These are phyloP conservation scores for Gonium pectorale DNA, from an alignment of 139 green algal genomes.

Conservation along the genomic window DNA sequence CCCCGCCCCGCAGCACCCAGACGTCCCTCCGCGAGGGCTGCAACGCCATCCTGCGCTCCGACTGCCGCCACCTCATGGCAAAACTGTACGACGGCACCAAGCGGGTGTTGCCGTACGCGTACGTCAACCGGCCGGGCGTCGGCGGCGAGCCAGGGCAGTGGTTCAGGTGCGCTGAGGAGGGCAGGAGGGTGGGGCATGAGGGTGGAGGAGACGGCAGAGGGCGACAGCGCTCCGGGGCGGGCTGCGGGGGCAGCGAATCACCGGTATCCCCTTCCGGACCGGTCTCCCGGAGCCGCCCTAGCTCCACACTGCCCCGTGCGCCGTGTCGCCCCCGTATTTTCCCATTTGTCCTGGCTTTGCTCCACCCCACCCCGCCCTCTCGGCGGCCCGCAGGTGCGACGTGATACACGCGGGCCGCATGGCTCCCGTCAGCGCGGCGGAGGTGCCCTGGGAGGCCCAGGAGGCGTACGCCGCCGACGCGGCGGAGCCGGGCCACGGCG, in stretches of 20 bases:
- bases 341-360: too few relatives aligned
- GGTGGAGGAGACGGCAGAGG: too few relatives aligned
- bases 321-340: too few relatives aligned
- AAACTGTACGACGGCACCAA: slow-evolving; percentile 47
- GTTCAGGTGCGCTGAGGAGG: too few relatives aligned
- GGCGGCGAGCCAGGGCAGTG: slow-evolving; percentile 9
- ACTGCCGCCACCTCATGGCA: slow-evolving; percentile 75
- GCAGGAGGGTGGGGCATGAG: too few relatives aligned
- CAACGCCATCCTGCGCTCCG: slow-evolving; percentile 87
- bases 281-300: too few relatives aligned
- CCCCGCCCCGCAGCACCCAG: slow-evolving; percentile 48
- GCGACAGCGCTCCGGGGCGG: too few relatives aligned
- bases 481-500: background rate
- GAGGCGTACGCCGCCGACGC: background rate
- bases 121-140: background rate
- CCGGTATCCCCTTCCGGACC: too few relatives aligned
- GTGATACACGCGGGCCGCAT: slow-evolving; percentile 9
- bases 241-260: too few relatives aligned
- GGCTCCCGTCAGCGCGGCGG: background rate
- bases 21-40: slow-evolving; percentile 89
- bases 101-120: slow-evolving; percentile 1
- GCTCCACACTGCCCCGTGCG: too few relatives aligned
- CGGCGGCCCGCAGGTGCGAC: slow-evolving; percentile 6
- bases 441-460: slow-evolving; percentile 18
- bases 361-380: too few relatives aligned